These are phyloP conservation scores for Tolypocladium endophyticum DNA, from an alignment of 2,329 filamentous ascomycete species.

Conservation along the genomic window DNA sequence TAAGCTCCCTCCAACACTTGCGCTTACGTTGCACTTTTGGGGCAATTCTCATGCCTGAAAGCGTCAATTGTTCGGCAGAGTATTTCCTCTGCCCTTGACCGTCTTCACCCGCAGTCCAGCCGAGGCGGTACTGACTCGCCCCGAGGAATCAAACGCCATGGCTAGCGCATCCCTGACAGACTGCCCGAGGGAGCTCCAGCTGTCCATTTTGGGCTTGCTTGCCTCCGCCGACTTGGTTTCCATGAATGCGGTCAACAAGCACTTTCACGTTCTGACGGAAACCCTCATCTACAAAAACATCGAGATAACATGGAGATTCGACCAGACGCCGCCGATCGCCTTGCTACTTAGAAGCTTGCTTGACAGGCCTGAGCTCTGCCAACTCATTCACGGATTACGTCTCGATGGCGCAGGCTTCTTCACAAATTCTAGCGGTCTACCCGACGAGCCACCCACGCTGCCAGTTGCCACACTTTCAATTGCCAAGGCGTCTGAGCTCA, in stretches of 20 bases:
- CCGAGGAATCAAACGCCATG: not conserved
- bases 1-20: too few relatives aligned
- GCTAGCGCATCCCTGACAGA: not conserved
- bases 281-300: not conserved
- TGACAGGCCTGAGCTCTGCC: not conserved
- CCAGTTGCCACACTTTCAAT: not conserved
- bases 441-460: not conserved
- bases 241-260: not conserved
- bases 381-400: not conserved
- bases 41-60: not conserved
- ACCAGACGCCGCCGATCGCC: not conserved
- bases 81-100: not conserved
- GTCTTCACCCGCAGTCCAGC: not conserved
- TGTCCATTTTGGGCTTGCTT: not conserved
- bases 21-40: not conserved
- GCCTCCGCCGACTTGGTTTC: not conserved
- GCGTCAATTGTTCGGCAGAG: not conserved
- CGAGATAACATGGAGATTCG: not conserved
- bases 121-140: not conserved
- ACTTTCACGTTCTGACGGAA: not conserved
- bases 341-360: conserved; percentile 1
- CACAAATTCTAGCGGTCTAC: not conserved
- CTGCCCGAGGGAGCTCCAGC: not conserved
- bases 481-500: not conserved
- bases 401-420: not conserved